Percentiles rank a stretch among this genome's conserved stretches.
Evolutionary conservation across 306 rosid genomes (phyloP).

Genomic region (Malus asiatica): DNA sequence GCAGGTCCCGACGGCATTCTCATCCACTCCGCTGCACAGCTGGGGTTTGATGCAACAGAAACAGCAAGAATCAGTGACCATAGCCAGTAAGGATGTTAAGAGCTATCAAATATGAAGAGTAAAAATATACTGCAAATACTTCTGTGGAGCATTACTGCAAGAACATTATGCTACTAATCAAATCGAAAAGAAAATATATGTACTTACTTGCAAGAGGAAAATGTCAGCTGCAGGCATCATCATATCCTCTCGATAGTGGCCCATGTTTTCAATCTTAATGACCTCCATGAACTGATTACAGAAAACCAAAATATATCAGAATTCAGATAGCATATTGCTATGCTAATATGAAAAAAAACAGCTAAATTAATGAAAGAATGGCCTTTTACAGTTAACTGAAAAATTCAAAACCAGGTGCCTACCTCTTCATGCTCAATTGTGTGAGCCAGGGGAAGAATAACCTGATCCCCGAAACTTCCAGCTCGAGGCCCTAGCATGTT

Average conservation of each 20-base stretch:
- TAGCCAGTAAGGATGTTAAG: not conserved
- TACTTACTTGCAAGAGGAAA: conserved; percentile 93
- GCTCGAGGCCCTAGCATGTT: conserved; percentile 57
- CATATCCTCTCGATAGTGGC: conserved; percentile 88
- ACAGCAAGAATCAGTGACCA: not conserved
- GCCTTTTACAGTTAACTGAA: not conserved
- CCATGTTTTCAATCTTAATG: conserved; percentile 87
- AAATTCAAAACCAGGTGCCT: conserved; percentile 13
- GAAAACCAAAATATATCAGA: conserved; percentile 16
- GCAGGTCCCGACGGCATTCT: conserved; percentile 69
- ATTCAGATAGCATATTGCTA: not conserved
- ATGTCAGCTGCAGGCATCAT: conserved; percentile 70
- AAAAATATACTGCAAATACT: not conserved
- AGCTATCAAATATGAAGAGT: not conserved
- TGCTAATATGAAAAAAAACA: not conserved
- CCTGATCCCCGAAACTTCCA: conserved; percentile 87
- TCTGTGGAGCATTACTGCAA: not conserved
- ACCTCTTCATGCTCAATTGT: conserved; percentile 98
- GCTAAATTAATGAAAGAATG: not conserved
- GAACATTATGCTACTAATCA: not conserved
- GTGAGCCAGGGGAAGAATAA: conserved; percentile 94
- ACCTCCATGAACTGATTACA: conserved; percentile 88
- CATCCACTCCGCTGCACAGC: conserved; percentile 94
- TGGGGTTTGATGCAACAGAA: conserved; percentile 28
- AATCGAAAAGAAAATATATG: not conserved